Base-by-base conservation (phyloP, 2,329 filamentous ascomycete genomes). In the Apiospora marii region DNA sequence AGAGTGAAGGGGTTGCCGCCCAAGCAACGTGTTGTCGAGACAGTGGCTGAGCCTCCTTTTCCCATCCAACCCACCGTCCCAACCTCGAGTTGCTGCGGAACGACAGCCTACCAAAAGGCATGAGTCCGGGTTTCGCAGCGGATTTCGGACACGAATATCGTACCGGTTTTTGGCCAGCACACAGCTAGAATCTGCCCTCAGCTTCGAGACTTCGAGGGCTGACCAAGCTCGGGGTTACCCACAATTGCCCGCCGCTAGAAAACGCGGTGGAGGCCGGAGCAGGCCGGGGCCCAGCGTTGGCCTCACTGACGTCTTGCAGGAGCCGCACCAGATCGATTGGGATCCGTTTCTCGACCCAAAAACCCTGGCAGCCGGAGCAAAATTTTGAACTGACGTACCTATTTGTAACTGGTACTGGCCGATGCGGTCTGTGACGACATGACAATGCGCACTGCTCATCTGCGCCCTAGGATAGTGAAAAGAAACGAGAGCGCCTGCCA, bases 191-290 rank as follows among this genome's bases (percentile, higher is more conserved):
- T 37, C 30, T 37, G 8, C 53, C 34, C 53, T 61, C 53, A 61
- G 30, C 53, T 61, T 61, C 53, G 53, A 37, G 24, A 53, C 14
- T 58, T 34, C 27, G 58, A 64, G 30, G 34, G 34, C 34, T 58
- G 53, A 58, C 53, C 53, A 58, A 34, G 27, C 53, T 27, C 53
- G 53, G 51, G 19, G 12, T 10, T 64, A 12, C 34, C 58, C 58
- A 64, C 34, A 64, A 64, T 64, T 64, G 58, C 58, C 58, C 58
- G 58, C 58, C 58, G 58, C 58, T 64, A 64, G 34, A 64, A 64
- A 64, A 64, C 34, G 19, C 58, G 58, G 58, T 64, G 58, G 58
- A 61, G 34, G 58, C 34, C 58, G 58, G 34, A 41, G 58, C 58
- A 64, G 58, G 34, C 58, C 58, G 58, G 58, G 58, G 58, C 19